phyloP scores from a whole-genome alignment of 306 rosid species.

The Dalbergia cultrata region DNA sequence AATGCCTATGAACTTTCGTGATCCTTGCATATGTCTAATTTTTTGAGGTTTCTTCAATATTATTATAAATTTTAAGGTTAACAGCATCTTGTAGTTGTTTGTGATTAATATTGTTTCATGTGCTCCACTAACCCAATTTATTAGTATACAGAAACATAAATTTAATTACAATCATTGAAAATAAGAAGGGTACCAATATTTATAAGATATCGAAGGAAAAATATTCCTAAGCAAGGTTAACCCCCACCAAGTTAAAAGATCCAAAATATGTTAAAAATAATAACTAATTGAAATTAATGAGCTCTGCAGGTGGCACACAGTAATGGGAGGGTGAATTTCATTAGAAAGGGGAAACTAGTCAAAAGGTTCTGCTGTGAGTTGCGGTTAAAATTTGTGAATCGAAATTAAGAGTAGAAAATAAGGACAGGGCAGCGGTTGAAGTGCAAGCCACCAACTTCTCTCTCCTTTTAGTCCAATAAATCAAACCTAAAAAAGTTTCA shows the following conservation, averaged over 20 bases:
- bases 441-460: slow-evolving; percentile 68
- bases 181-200: too few relatives aligned
- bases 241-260: slow-evolving; percentile 14
- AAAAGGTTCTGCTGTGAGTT: slow-evolving; percentile 6
- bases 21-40: slow-evolving; percentile 11
- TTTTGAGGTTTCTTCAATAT: neutral
- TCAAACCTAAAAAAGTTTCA: slow-evolving; percentile 65
- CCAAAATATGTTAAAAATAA: neutral
- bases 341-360: slow-evolving; percentile 32
- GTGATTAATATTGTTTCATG: too few relatives aligned
- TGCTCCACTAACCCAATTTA: too few relatives aligned
- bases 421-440: slow-evolving; percentile 58
- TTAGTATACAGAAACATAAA: too few relatives aligned
- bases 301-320: neutral
- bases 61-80: too few relatives aligned
- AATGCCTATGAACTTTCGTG: slow-evolving; percentile 15
- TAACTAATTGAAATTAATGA: slow-evolving; percentile 32
- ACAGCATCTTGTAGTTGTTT: too few relatives aligned
- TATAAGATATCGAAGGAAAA: too few relatives aligned
- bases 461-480: slow-evolving; percentile 34
- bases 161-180: too few relatives aligned
- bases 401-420: slow-evolving; percentile 27
- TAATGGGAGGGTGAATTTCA: slow-evolving; percentile 40
- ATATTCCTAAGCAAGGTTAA: slow-evolving; percentile 22
- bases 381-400: slow-evolving; percentile 40